These are phyloP conservation scores for Chlamydomonas sp. DNA, from an alignment of 139 green algal species.

Conservation along the genomic window DNA sequence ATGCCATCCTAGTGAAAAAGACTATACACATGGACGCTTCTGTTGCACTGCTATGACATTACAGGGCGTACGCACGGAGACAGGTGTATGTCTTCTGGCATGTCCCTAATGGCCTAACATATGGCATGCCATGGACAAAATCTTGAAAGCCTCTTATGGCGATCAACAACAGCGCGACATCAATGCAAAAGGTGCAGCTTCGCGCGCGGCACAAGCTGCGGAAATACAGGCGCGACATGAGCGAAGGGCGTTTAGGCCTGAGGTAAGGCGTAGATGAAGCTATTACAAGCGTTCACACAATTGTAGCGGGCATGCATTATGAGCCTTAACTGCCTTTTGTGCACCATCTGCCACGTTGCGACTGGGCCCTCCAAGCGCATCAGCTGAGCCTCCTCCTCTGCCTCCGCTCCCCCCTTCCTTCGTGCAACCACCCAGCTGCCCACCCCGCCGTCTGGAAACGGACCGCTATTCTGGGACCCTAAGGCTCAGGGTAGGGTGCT, in stretches of 20 bases:
- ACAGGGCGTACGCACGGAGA: too few relatives aligned
- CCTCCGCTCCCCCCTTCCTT: too few relatives aligned
- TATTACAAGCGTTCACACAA: too few relatives aligned
- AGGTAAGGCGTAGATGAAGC: too few relatives aligned
- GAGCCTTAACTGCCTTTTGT: neutral
- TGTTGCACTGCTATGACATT: too few relatives aligned
- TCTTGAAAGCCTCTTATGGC: conserved; percentile 46
- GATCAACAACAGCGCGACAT: conserved; percentile 29
- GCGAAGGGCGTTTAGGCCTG: neutral
- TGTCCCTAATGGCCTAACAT: neutral
- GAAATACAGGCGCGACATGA: neutral
- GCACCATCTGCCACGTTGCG: neutral
- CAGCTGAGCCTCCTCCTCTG: neutral
- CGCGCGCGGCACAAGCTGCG: neutral
- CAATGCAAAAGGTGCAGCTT: neutral
- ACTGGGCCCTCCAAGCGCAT: neutral
- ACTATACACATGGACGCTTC: too few relatives aligned
- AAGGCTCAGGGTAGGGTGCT: conserved; percentile 42
- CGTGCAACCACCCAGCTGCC: conserved; percentile 17
- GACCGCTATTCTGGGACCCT: conserved; percentile 44
- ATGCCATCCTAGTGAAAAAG: too few relatives aligned
- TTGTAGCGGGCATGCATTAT: neutral
- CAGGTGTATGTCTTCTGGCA: neutral
- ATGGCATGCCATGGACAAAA: conserved; percentile 39
- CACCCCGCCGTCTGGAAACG: conserved; percentile 13